phyloP scores from a whole-genome alignment of 2,329 filamentous ascomycete species.

The Nakataea oryzae region DNA sequence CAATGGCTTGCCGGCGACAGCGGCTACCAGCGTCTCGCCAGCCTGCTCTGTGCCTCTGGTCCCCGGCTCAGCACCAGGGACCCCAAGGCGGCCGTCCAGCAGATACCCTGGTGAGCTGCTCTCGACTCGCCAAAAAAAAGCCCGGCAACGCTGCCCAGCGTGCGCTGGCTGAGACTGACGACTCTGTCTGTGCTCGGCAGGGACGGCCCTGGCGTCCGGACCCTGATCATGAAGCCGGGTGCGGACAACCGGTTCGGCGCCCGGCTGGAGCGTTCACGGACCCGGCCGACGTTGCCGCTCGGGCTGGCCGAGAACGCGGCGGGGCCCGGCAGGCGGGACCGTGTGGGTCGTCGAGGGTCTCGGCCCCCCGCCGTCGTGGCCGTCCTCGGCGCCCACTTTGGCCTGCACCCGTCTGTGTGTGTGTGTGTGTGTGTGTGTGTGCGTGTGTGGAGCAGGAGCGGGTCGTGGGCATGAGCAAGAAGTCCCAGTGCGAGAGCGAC shows the following conservation, averaged over 20 bases:
- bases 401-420: constrained; percentile 14
- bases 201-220: background rate
- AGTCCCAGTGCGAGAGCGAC: constrained; percentile 12
- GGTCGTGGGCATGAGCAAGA: constrained; percentile 13
- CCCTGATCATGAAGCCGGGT: constrained; percentile 6
- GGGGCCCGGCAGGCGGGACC: constrained; percentile 3
- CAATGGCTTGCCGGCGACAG: constrained; percentile 7
- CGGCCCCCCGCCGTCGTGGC: constrained; percentile 11
- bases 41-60: constrained; percentile 8
- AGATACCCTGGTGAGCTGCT: background rate
- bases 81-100: constrained; percentile 8
- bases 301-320: background rate
- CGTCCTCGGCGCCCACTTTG: constrained; percentile 11
- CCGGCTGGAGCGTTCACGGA: constrained; percentile 7
- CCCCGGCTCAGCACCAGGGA: constrained; percentile 11
- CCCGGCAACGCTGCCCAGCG: background rate
- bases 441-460: constrained; percentile 16
- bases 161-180: background rate
- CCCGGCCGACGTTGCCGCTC: background rate
- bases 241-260: constrained; percentile 4
- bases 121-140: background rate
- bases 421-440: no score
- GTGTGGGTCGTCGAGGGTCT: constrained; percentile 15
- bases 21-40: constrained; percentile 9
- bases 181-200: background rate